These are phyloP conservation scores for Colletotrichum truncatum DNA, from an alignment of 2,329 filamentous ascomycete genomes.

Conservation along the genomic window DNA sequence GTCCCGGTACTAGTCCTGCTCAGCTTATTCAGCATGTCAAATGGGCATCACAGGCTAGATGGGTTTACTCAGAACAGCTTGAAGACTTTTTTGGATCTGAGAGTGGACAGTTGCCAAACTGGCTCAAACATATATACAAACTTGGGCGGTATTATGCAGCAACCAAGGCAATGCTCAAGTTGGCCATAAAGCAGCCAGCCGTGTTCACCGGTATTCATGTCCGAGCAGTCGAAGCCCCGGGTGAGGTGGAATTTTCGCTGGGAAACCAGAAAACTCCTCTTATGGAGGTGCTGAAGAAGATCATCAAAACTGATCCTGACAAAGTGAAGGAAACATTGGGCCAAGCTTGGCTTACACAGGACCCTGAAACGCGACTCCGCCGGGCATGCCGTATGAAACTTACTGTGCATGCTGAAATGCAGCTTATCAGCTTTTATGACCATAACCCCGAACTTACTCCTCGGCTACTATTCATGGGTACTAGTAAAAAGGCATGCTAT, in stretches of 20 bases:
- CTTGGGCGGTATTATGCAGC: constrained; percentile 38
- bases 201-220: constrained; percentile 36
- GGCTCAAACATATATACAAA: constrained; percentile 31
- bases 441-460: constrained; percentile 33
- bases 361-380: constrained; percentile 33
- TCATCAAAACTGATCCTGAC: background rate
- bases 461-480: constrained; percentile 38
- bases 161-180: constrained; percentile 38
- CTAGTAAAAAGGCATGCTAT: constrained; percentile 44
- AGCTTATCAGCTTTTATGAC: constrained; percentile 42
- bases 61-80: constrained; percentile 35
- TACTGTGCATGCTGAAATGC: constrained; percentile 43
- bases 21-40: constrained; percentile 25
- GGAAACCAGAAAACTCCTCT: background rate
- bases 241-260: background rate
- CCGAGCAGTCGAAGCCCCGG: background rate
- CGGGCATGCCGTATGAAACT: constrained; percentile 32
- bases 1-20: rapidly evolving
- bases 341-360: background rate
- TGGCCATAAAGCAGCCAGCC: constrained; percentile 35
- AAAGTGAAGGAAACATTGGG: background rate
- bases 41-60: constrained; percentile 39
- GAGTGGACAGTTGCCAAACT: constrained; percentile 20
- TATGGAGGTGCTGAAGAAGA: background rate
- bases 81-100: constrained; percentile 23